Base-by-base conservation (phyloP, 768 basidiomycete species). In the Tylopilus sp. region DNA sequence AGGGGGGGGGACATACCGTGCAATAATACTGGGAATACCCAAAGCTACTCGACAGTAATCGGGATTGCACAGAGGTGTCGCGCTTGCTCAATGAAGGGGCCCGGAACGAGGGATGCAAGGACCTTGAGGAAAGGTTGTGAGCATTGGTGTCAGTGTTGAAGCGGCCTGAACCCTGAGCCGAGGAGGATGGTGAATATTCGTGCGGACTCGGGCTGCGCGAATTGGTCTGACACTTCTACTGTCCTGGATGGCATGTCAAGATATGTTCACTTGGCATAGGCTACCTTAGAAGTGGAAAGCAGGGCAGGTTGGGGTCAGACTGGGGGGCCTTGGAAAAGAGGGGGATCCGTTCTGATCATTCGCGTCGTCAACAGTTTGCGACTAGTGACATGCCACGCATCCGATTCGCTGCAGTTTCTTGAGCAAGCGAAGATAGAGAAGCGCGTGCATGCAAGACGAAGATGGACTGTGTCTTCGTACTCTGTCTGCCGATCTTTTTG, bases 31-130 rank as follows among this genome's bases (percentile, higher is more conserved):
- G 10, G 86, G 75, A 40, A 81, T 83, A 21, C 69, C 72, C 95
- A 94, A 97, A 13, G 92, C 86, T 28, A 85, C 85, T 62, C 79
- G 77, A 26, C 95, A 79, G 52, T 83, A 87, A 61, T 91, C 83
- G 25, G 83, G 82, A 93, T 66, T 97, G 95, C 3, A 97, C 90
- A 10, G 88, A 86, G 28, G 97, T 81, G 67, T 98, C 95, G 38
- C 88, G 88, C 61, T 85, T 86, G 61, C 88, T 82, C 4, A 75
- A 68, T 2, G 80, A 76, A 23, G n/a, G 72, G 67, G 18, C 81
- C 78, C 70, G 84, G 80, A 3, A 90, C 73, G 50, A 91, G 75
- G 9, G 74, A 61, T 3, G 86, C 76, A 17, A 91, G 77, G 18
- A 74, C 75, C 52, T 64, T 75, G 22, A 91, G 64, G 63, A 91